A percentile compares a stretch with the other conserved stretches of the same genome.
These are phyloP conservation scores for Onygenales sp. DNA, from an alignment of 2,329 filamentous ascomycete species.

Conservation along the genomic window DNA sequence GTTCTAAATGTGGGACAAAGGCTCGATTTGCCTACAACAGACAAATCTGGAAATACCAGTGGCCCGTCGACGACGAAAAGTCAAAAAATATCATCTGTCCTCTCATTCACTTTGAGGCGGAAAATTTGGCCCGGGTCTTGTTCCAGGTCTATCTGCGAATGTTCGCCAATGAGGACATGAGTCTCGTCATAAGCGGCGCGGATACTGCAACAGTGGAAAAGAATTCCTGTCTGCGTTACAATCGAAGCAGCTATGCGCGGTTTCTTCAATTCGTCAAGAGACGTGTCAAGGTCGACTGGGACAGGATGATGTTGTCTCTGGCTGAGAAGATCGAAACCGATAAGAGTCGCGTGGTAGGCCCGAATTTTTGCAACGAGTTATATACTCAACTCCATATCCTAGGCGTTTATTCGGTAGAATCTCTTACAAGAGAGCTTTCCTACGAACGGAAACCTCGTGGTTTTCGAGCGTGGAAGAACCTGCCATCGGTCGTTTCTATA, in stretches of 20 bases:
- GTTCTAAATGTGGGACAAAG: constrained; percentile 10
- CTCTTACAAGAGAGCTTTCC: constrained; percentile 1
- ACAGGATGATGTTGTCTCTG: constrained; percentile 6
- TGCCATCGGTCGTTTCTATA: constrained; percentile 10
- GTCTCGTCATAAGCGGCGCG: constrained; percentile 4
- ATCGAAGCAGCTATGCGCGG: constrained; percentile 17
- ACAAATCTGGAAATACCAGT: constrained; percentile 11
- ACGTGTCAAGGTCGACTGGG: constrained; percentile 13
- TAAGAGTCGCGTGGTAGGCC: constrained; percentile 9
- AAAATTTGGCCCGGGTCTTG: constrained; percentile 31
- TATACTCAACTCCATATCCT: constrained; percentile 18
- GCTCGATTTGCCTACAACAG: constrained; percentile 12
- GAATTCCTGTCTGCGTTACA: constrained; percentile 13
- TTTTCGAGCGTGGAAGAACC: constrained; percentile 12
- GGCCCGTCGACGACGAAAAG: constrained; percentile 1
- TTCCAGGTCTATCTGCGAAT: constrained; percentile 38
- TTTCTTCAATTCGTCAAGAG: constrained; percentile 17
- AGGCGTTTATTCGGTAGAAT: constrained; percentile 10
- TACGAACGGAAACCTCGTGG: background rate
- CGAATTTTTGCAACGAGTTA: constrained; percentile 20
- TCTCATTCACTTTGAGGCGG: constrained; percentile 21
- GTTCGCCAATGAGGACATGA: constrained; percentile 34
- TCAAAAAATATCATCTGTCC: constrained; percentile 8
- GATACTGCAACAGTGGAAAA: constrained; percentile 1
- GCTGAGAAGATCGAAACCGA: constrained; percentile 11